Percentiles rank a stretch among this genome's conserved stretches.
phyloP scores from a whole-genome alignment of 2,329 filamentous ascomycete genomes.

The Aspergillus hiratsukae region DNA sequence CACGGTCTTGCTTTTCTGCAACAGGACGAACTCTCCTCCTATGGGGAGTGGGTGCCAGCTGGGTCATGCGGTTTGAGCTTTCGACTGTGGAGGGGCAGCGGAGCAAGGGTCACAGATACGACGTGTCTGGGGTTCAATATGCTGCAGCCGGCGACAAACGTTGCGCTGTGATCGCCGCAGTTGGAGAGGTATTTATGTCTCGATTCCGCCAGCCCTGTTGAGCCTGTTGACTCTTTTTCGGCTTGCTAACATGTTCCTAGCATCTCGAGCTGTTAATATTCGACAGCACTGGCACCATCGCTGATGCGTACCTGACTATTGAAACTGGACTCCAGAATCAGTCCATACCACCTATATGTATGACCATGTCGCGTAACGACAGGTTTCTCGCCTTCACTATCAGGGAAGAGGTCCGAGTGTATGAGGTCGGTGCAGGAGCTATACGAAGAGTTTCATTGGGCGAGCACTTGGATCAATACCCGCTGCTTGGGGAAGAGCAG shows the following conservation, averaged over 20 bases:
- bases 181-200: conserved; percentile 15
- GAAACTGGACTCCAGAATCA: conserved; percentile 19
- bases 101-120: conserved; percentile 28
- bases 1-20: conserved; percentile 28
- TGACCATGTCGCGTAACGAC: conserved; percentile 21
- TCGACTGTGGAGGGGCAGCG: conserved; percentile 20
- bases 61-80: conserved; percentile 28
- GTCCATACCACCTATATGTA: conserved; percentile 11
- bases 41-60: conserved; percentile 17
- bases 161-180: conserved; percentile 27
- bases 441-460: conserved; percentile 13
- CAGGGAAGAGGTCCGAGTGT: conserved; percentile 17
- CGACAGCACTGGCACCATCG: conserved; percentile 19
- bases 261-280: conserved; percentile 25
- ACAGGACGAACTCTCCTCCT: conserved; percentile 17
- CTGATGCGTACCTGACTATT: conserved; percentile 22
- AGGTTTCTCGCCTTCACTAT: conserved; percentile 19
- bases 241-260: conserved; percentile 14
- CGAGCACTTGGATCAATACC: conserved; percentile 6
- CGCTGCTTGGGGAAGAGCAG: conserved; percentile 4
- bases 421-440: conserved; percentile 12
- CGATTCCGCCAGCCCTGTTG: not conserved
- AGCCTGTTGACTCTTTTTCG: not conserved
- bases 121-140: conserved; percentile 27
- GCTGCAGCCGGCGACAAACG: conserved; percentile 30